These are phyloP conservation scores for Colletotrichum spinosum DNA, from an alignment of 2,329 filamentous ascomycete genomes.

Conservation along the genomic window DNA sequence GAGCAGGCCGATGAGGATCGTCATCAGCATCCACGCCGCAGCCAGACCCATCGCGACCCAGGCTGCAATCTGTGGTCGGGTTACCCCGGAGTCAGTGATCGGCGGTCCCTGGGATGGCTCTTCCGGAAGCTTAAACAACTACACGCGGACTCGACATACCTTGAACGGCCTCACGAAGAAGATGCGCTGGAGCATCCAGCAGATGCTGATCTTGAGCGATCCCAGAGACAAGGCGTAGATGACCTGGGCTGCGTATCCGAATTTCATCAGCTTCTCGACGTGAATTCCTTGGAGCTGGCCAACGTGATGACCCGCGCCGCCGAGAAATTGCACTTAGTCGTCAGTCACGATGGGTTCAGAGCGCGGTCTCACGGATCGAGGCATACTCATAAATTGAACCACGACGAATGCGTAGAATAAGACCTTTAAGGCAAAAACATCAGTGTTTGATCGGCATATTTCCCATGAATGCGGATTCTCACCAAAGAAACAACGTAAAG, in stretches of 20 bases:
- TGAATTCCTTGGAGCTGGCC: slow-evolving; percentile 30
- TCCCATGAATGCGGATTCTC: not conserved
- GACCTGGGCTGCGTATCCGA: slow-evolving; percentile 37
- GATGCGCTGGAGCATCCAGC: slow-evolving; percentile 40
- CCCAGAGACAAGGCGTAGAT: slow-evolving; percentile 39
- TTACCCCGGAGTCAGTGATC: not conserved
- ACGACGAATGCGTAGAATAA: slow-evolving; percentile 17
- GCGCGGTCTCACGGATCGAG: not conserved
- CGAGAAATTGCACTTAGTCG: slow-evolving; percentile 37
- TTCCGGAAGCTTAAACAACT: not conserved
- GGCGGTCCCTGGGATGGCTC: not conserved
- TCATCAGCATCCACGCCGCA: slow-evolving; percentile 40
- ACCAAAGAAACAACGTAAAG: slow-evolving; percentile 15
- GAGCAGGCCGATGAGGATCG: slow-evolving; percentile 37
- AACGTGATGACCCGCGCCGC: slow-evolving; percentile 39
- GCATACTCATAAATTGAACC: slow-evolving; percentile 15
- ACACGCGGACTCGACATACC: not conserved
- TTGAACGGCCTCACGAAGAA: slow-evolving; percentile 37
- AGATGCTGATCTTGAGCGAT: slow-evolving; percentile 40
- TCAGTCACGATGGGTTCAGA: not conserved
- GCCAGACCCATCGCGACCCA: slow-evolving; percentile 34
- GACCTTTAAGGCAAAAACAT: not conserved
- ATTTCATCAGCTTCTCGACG: slow-evolving; percentile 31
- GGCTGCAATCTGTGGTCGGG: slow-evolving; percentile 14
- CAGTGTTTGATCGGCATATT: not conserved